Evolutionary conservation across 768 basidiomycete genomes (phyloP).

Genomic region (Sarcodon aspratus): DNA sequence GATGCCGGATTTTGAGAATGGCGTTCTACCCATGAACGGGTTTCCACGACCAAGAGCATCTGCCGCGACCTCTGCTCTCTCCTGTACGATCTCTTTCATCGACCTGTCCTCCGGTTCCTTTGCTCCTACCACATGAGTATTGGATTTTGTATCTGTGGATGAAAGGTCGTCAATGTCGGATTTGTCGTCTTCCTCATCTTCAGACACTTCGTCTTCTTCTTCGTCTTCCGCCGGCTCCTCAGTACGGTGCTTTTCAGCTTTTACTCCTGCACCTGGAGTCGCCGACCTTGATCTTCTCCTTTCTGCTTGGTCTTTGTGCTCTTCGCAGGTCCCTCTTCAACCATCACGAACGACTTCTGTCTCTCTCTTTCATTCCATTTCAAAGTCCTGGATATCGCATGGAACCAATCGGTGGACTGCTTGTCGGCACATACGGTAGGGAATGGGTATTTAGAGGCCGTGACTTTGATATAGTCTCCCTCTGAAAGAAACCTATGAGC

Average conservation of each 20-base stretch:
- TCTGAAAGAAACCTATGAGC: slow-evolving; percentile 36
- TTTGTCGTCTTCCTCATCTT: slow-evolving; percentile 54
- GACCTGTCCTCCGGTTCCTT: slow-evolving; percentile 1
- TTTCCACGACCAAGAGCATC: slow-evolving; percentile 20
- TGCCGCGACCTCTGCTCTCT: slow-evolving; percentile 16
- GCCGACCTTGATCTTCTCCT: slow-evolving; percentile 5
- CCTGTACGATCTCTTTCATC: slow-evolving; percentile 5
- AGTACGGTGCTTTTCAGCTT: slow-evolving; percentile 12
- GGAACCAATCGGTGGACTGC: slow-evolving; percentile 98
- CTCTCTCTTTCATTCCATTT: slow-evolving; percentile 99
- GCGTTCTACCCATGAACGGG: slow-evolving; percentile 21
- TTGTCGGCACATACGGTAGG: slow-evolving; percentile 98
- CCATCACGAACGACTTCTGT: slow-evolving; percentile 97
- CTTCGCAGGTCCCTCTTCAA: slow-evolving; percentile 72
- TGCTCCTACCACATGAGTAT: slow-evolving; percentile 3
- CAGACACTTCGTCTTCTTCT: slow-evolving; percentile 31
- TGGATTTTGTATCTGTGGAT: slow-evolving; percentile 33
- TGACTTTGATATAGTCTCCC: slow-evolving; percentile 98
- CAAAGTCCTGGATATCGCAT: slow-evolving; percentile 88
- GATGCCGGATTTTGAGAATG: slow-evolving; percentile 24
- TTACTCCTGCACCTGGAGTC: slow-evolving; percentile 1
- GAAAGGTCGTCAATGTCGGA: slow-evolving; percentile 90
- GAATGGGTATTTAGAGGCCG: slow-evolving; percentile 94
- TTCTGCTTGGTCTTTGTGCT: slow-evolving; percentile 10
- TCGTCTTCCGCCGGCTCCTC: slow-evolving; percentile 29